Evolutionary conservation across 2,329 filamentous ascomycete genomes (phyloP), one percentile per base, ranked within the genome.

Genomic region (Septoria linicola): DNA sequence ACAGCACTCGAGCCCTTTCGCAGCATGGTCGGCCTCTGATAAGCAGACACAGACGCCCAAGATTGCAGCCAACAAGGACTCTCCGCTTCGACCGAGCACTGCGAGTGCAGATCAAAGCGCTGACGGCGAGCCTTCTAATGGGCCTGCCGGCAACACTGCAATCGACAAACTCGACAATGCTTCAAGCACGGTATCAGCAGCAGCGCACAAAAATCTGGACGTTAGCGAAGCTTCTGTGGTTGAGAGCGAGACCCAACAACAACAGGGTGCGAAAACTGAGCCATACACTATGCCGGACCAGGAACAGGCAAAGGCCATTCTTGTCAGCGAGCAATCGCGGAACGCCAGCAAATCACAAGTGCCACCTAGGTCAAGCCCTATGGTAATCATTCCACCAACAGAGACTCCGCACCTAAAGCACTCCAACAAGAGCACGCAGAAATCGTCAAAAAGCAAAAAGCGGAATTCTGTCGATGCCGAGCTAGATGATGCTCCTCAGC

Each of bases 371-470:
- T 59, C 58, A 20, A 60, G 58, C 27, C 58, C 58, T 1, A 49
- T 53, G 32, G 55, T 58, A 20, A 53, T 58, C 25, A 50, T 56
- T 6, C 54, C 42, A 31, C 14, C 37, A 8, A 17, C 30, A 20
- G 37, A 54, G 27, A 23, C 36, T 34, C 32, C 43, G 14, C 23
- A 25, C 8, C 25, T 39, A n/a, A 71, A 51, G 47, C 46, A n/a
- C n/a, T n/a, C 21, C 34, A 48, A 3, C 52, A 25, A 62, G 7
- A 34, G 27, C 23, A 31, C 31, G 10, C 45, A 59, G 42, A 57
- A 55, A 25, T 20, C 48, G 6, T 27, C 48, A 2, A 53, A 51
- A 40, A 57, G 53, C 25, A 52, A 57, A n/a, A 63, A 62, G 47
- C 57, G 56, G 16, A 63, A 61, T 37, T 31, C 53, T 14, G 43